Percentiles rank a stretch among this genome's conserved stretches.
Conservation (phyloP, 148 eudicot genomes). For the Nepenthes mirabilis region DNA sequence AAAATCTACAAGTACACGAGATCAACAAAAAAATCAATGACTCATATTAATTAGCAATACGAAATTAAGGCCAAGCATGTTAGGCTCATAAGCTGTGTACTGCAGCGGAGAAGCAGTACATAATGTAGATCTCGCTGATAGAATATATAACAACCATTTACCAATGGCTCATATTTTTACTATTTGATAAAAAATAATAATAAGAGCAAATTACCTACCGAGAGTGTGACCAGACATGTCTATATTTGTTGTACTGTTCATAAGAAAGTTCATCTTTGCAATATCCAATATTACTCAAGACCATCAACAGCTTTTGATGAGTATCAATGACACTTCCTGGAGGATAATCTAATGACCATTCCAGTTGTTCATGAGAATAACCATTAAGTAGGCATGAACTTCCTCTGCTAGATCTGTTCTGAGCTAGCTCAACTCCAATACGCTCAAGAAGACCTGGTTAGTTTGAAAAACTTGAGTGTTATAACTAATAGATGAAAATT, state of each 20-base stretch:
- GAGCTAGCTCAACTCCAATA: slow-evolving; percentile 55
- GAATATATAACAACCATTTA: too few relatives aligned
- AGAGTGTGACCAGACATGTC: slow-evolving; percentile 58
- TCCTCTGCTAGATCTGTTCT: slow-evolving; percentile 42
- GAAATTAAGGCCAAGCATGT: too few relatives aligned
- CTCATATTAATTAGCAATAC: too few relatives aligned
- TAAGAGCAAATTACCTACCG: slow-evolving; percentile 26
- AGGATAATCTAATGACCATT: slow-evolving; percentile 41
- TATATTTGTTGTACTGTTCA: slow-evolving; percentile 73
- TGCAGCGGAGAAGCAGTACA: too few relatives aligned
- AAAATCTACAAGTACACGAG: too few relatives aligned
- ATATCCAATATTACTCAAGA: slow-evolving; percentile 89
- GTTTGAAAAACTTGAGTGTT: slow-evolving; percentile 1
- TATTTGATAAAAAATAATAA: not conserved
- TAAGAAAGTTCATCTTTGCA: slow-evolving; percentile 87
- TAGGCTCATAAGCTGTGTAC: too few relatives aligned
- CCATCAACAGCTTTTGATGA: slow-evolving; percentile 79
- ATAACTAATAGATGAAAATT: not conserved
- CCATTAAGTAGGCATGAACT: slow-evolving; percentile 52
- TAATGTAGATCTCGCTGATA: too few relatives aligned
- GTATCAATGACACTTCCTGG: slow-evolving; percentile 72
- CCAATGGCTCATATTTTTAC: too few relatives aligned
- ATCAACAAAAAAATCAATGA: too few relatives aligned
- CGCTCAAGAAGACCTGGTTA: slow-evolving; percentile 76
- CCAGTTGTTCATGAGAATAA: slow-evolving; percentile 34